These are phyloP conservation scores for Verticillium zaregamsianum DNA, from an alignment of 2,329 filamentous ascomycete species.

Conservation along the genomic window DNA sequence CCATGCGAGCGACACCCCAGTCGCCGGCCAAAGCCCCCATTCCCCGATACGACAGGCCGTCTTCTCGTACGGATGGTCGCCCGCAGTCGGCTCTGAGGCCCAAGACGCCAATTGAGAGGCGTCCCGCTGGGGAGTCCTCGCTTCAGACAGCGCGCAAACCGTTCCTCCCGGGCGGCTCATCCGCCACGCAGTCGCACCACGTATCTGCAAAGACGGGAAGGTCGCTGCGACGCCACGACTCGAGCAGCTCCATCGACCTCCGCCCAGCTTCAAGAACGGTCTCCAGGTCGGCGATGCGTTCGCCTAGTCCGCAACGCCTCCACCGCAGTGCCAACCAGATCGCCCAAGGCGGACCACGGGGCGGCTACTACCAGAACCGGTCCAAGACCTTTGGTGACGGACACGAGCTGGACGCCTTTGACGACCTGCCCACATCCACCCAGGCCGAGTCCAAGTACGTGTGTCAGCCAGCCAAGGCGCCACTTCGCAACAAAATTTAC, in stretches of 20 bases:
- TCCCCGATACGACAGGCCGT: slow-evolving; percentile 51
- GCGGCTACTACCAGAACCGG: slow-evolving; percentile 27
- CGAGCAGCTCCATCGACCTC: slow-evolving; percentile 61
- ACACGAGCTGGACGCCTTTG: slow-evolving; percentile 86
- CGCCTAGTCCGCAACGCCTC: slow-evolving; percentile 53
- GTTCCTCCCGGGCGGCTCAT: slow-evolving; percentile 74
- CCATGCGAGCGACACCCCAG: slow-evolving; percentile 44
- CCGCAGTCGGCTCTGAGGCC: slow-evolving; percentile 52
- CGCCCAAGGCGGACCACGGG: slow-evolving; percentile 12
- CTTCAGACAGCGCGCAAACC: slow-evolving; percentile 58
- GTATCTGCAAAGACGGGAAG: slow-evolving; percentile 66
- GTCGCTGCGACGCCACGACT: slow-evolving; percentile 75
- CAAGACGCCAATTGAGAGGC: slow-evolving; percentile 66
- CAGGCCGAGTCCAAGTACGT: slow-evolving; percentile 77
- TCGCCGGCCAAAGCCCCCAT: slow-evolving; percentile 45
- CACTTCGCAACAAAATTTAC: slow-evolving; percentile 51
- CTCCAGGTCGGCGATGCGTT: slow-evolving; percentile 55
- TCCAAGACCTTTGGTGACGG: slow-evolving; percentile 83
- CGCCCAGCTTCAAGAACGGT: slow-evolving; percentile 54
- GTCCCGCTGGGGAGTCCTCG: slow-evolving; percentile 46
- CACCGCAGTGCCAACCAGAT: slow-evolving; percentile 26
- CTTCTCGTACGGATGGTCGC: slow-evolving; percentile 52
- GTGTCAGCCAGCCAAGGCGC: slow-evolving; percentile 72
- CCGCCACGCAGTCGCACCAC: slow-evolving; percentile 74
- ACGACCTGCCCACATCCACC: slow-evolving; percentile 87